Base-by-base conservation (phyloP, 2,329 filamentous ascomycete genomes). In the Orbilia oligospora region DNA sequence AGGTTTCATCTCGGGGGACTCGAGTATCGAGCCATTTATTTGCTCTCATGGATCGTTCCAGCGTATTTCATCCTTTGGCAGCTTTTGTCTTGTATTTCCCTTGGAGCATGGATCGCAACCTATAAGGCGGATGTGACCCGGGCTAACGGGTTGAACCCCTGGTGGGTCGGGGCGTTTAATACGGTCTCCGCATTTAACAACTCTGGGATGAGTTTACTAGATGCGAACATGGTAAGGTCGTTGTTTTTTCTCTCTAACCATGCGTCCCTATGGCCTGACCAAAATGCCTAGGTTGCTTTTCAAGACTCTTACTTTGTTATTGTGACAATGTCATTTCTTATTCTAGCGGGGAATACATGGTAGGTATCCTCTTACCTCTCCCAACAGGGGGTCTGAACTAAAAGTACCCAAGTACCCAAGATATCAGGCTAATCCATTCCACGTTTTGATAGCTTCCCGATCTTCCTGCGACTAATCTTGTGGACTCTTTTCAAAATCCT, bases 141-240 rank as follows among this genome's bases (percentile, higher is more conserved):
- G 1, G 83, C 83, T 3, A 91, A 92, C 82, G 89, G 87, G 12
- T 86, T 90, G 68, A 88, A 89, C 73, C 88, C 90, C 38, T 91
- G 89, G 89, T 92, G 90, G 90, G 85, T 89, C 1, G 90, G 90
- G 48, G 87, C 89, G 53, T 92, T 92, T 84, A 90, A 91, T 78
- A 89, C 89, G 1, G 87, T 89, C 3, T 91, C 89, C 18, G 90
- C 90, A 0, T 92, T 92, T 83, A 91, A 91, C 84, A 92, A 92
- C 80, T 90, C 87, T n/a, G 90, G 90, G 48, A 91, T 92, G 89
- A 88, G 88, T 20, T 85, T 92, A 41, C 84, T 92, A 12, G 90
- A 92, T 82, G 87, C 88, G 48, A 91, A 91, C 81, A 90, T 93
- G 85, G 85, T 88, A 1, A 88, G 88, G 0, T 38, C 18, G n/a